Evolutionary conservation across 1,139 yeast species (phyloP).

Genomic region (Saccharomyces hybrid): DNA sequence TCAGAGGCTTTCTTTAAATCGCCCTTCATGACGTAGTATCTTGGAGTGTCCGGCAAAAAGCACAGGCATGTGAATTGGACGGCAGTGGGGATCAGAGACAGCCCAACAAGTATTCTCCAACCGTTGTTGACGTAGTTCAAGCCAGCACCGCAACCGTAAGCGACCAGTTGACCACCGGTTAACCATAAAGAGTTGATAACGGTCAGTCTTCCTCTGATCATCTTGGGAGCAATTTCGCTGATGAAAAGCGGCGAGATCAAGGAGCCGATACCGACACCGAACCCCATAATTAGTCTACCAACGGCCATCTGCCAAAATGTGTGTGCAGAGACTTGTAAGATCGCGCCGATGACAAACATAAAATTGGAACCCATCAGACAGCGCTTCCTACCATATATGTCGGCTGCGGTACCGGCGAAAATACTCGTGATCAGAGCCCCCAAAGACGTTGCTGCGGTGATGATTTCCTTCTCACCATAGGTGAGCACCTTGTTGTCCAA

Average conservation of each 20-base stretch:
- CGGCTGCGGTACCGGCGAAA: slow-evolving; percentile 73
- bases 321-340: slow-evolving; percentile 70
- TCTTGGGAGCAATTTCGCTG: slow-evolving; percentile 85
- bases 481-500: slow-evolving; percentile 49
- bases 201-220: slow-evolving; percentile 80
- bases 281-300: slow-evolving; percentile 88
- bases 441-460: slow-evolving; percentile 87
- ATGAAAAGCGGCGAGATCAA: slow-evolving; percentile 85
- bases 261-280: slow-evolving; percentile 93
- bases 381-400: slow-evolving; percentile 71
- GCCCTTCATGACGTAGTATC: slow-evolving; percentile 72
- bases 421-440: slow-evolving; percentile 82
- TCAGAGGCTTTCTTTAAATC: slow-evolving; percentile 54
- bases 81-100: slow-evolving; percentile 80
- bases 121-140: slow-evolving; percentile 66
- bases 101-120: slow-evolving; percentile 88
- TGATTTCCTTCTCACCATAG: slow-evolving; percentile 74
- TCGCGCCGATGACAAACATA: slow-evolving; percentile 74
- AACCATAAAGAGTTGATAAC: slow-evolving; percentile 40
- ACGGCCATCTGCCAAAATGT: slow-evolving; percentile 85
- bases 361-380: slow-evolving; percentile 73
- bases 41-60: slow-evolving; percentile 94
- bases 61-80: slow-evolving; percentile 67
- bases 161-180: slow-evolving; percentile 87
- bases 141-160: slow-evolving; percentile 91